Conservation (phyloP, 1,284 basidiomycete genomes). For the Cerioporus squamosus region DNA sequence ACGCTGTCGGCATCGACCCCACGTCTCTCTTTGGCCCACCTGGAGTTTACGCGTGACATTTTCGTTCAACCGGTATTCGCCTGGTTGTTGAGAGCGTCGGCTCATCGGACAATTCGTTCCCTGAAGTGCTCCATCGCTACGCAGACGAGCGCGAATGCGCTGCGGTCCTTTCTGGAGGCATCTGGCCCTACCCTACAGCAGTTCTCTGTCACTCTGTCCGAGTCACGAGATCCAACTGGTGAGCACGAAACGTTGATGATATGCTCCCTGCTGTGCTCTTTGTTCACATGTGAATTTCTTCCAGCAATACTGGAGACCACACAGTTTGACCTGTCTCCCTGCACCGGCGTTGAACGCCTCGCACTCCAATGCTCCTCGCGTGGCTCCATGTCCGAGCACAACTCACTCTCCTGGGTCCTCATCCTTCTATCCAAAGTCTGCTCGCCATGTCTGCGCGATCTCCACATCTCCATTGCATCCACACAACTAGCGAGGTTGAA, state of each 20-base stretch:
- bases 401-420: slow-evolving; percentile 33
- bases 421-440: slow-evolving; percentile 26
- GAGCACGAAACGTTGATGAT: slow-evolving; percentile 3
- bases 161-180: slow-evolving; percentile 23
- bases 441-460: slow-evolving; percentile 16
- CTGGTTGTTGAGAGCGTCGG: slow-evolving; percentile 20
- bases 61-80: slow-evolving; percentile 24
- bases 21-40: slow-evolving; percentile 10
- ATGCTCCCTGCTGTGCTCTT: neutral
- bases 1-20: neutral
- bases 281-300: neutral
- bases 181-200: slow-evolving; percentile 21
- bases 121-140: slow-evolving; percentile 26
- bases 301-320: slow-evolving; percentile 22
- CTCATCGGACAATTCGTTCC: slow-evolving; percentile 12
- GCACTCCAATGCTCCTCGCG: slow-evolving; percentile 19
- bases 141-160: slow-evolving; percentile 19
- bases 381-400: slow-evolving; percentile 7
- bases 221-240: slow-evolving; percentile 30
- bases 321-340: slow-evolving; percentile 20
- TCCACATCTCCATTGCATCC: slow-evolving; percentile 21
- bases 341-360: slow-evolving; percentile 21
- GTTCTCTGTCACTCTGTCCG: slow-evolving; percentile 25
- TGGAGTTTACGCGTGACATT: slow-evolving; percentile 27
- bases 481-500: slow-evolving; percentile 23